These are phyloP conservation scores for Phytophthora megakarya DNA, from an alignment of 352 stramenopile genomes.

Conservation along the genomic window DNA sequence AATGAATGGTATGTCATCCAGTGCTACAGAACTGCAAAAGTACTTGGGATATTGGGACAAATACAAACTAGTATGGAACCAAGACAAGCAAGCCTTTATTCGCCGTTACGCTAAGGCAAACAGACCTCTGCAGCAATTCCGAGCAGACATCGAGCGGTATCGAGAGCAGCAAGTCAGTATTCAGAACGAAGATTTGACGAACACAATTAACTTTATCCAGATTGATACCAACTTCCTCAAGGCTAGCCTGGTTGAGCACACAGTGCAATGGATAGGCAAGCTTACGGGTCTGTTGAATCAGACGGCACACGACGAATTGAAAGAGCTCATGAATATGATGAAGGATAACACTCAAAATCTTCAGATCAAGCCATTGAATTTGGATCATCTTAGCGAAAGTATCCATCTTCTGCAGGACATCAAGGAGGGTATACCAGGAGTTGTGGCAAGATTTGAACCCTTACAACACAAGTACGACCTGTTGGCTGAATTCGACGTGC, in stretches of 20 bases:
- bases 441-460: constrained; percentile 82
- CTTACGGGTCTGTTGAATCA: constrained; percentile 92
- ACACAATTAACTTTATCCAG: constrained; percentile 96
- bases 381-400: constrained; percentile 92
- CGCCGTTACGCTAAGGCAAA: constrained; percentile 95
- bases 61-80: constrained; percentile 93
- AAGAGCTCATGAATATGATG: constrained; percentile 89
- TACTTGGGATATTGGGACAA: constrained; percentile 96
- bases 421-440: constrained; percentile 74
- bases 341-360: constrained; percentile 88
- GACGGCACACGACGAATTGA: constrained; percentile 88
- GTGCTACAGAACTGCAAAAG: constrained; percentile 93
- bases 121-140: constrained; percentile 91
- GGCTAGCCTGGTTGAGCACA: constrained; percentile 90
- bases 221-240: constrained; percentile 95
- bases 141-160: constrained; percentile 93
- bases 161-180: constrained; percentile 92
- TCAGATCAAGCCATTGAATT: constrained; percentile 78
- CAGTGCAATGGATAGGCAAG: constrained; percentile 93
- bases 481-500: constrained; percentile 88
- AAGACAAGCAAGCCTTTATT: constrained; percentile 96
- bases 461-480: constrained; percentile 89
- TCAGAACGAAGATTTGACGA: constrained; percentile 90
- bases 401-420: constrained; percentile 90
- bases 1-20: constrained; percentile 96